Base-by-base conservation (phyloP, 768 basidiomycete species). In the Collybiopsis confluens region DNA sequence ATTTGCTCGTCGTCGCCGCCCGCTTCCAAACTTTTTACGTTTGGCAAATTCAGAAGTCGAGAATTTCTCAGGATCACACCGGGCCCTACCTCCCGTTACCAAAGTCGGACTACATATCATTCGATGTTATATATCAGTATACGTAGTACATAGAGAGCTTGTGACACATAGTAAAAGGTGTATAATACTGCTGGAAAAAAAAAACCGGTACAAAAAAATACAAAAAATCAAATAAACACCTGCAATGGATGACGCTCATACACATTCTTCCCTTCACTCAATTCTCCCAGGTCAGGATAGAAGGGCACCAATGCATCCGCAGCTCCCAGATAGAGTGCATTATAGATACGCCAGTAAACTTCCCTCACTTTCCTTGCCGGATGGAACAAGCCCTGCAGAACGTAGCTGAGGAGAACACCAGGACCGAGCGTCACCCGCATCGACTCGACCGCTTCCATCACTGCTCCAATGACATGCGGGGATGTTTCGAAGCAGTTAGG, bases 401-500 rank as follows among this genome's bases (percentile, higher is more conserved):
- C 86, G 66, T 98, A 98, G 66, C 88, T 90, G 54, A 98, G 75
- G 45, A 99, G 73, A 6, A 97, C 81, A 33, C 97, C 96, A 0
- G 96, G 93, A 1, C 97, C 97, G 38, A 98, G 76, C 7, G 94
- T 93, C 38, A 98, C 90, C 21, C 95, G 81, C 94, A 98, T 98
- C 1, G 92, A 91, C 70, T 98, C 97, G 62, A 99, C 80, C 0
- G 97, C 97, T 45, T 98, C 97, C 92, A 98, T 95, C 40, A 98
- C 92, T 4, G 94, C 92, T 28, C 92, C 93, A 58, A 98, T 98
- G 56, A 99, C 95, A 71, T 99, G 97, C 4, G 97, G 97, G 13
- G 89, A 92, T 1, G 95, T 96, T 74, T 98, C 96, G 68, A 98
- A 98, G 70, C 94, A 95, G 66, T 98, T 98, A 1, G 97, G 97